Conservation (phyloP, 805 yeast species). For the Maudiozyma serrabonitensis region DNA sequence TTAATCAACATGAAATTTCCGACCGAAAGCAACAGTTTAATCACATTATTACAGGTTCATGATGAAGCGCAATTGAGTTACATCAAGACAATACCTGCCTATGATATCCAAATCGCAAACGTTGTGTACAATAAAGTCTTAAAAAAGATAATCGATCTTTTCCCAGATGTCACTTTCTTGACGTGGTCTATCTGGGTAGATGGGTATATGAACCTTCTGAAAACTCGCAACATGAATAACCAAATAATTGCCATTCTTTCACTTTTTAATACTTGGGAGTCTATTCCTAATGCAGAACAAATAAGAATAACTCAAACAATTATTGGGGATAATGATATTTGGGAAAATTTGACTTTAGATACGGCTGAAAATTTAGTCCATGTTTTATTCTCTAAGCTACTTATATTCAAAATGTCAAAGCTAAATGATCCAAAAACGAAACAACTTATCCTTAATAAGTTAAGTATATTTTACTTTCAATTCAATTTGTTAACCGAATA, state of each 20-base stretch:
- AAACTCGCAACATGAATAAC: conserved; percentile 17
- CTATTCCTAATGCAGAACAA: conserved; percentile 10
- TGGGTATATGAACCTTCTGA: conserved; percentile 19
- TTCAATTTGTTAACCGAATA: neutral
- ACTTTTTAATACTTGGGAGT: conserved; percentile 24
- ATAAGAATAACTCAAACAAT: conserved; percentile 3
- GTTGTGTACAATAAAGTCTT: conserved; percentile 22
- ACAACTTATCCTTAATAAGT: neutral
- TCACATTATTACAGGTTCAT: conserved; percentile 12
- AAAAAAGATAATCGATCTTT: conserved; percentile 16
- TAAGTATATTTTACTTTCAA: neutral
- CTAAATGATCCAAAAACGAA: neutral
- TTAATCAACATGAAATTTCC: conserved; percentile 12
- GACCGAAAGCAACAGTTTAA: neutral
- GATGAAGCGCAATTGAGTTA: conserved; percentile 15
- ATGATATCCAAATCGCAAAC: conserved; percentile 20
- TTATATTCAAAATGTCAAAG: conserved; percentile 12
- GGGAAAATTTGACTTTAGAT: conserved; percentile 13
- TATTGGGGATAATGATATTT: conserved; percentile 4
- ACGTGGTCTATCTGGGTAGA: conserved; percentile 22
- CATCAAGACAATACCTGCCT: conserved; percentile 19
- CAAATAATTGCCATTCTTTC: conserved; percentile 18
- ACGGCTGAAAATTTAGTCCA: conserved; percentile 8
- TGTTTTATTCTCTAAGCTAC: conserved; percentile 11
- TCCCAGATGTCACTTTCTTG: conserved; percentile 8